Conservation (phyloP, 129 eudicot species). For the Daucus carota region DNA sequence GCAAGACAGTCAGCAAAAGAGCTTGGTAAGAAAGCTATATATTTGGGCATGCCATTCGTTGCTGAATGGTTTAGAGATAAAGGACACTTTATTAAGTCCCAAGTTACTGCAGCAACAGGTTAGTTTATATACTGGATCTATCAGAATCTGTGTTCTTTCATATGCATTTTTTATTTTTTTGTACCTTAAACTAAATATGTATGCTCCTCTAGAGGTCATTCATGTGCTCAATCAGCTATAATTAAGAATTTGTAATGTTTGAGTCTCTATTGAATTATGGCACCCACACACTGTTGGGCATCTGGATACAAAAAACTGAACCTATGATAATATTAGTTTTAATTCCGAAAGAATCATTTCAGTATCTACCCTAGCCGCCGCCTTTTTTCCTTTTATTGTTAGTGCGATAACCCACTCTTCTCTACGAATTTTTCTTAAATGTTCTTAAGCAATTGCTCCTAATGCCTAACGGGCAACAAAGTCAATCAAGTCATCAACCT, state of each 20-base stretch:
- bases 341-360: neutral
- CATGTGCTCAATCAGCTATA: neutral
- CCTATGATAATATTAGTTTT: neutral
- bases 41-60: conserved; percentile 80
- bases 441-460: neutral
- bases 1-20: conserved; percentile 85
- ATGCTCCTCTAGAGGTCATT: neutral
- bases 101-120: conserved; percentile 99
- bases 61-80: conserved; percentile 99
- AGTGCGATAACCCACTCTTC: neutral
- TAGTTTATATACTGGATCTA: conserved; percentile 6
- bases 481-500: conserved; percentile 8
- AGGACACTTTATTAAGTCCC: conserved; percentile 89
- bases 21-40: conserved; percentile 89
- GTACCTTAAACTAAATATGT: neutral
- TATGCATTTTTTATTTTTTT: neutral
- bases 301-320: neutral
- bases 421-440: neutral
- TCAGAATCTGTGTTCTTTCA: neutral
- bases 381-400: neutral
- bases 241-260: neutral
- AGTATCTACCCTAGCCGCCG: neutral
- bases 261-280: neutral
- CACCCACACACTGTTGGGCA: neutral
- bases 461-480: neutral